Evolutionary conservation across 2,329 filamentous ascomycete species (phyloP).

Genomic region (Cordyceps pruinosa): DNA sequence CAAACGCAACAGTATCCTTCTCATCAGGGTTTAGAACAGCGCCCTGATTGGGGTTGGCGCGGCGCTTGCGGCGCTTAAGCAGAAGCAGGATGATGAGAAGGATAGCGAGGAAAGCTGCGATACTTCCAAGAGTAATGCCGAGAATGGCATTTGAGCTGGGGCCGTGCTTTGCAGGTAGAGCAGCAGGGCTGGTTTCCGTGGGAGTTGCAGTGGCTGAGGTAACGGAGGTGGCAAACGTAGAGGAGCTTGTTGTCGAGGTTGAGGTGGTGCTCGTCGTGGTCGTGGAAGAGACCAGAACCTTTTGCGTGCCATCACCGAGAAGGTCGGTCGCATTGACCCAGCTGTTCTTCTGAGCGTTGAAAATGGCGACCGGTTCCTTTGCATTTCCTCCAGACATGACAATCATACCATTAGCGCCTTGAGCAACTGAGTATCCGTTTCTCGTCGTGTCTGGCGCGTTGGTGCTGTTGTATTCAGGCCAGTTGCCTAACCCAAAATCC

Average conservation of each 20-base stretch:
- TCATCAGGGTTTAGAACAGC: conserved; percentile 45
- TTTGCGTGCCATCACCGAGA: conserved; percentile 45
- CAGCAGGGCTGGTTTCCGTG: conserved; percentile 21
- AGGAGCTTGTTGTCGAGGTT: conserved; percentile 19
- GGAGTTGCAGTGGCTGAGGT: conserved; percentile 18
- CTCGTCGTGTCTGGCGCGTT: conserved; percentile 58
- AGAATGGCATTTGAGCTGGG: conserved; percentile 53
- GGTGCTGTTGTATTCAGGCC: conserved; percentile 73
- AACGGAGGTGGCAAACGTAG: conserved; percentile 20
- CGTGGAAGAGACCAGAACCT: conserved; percentile 25
- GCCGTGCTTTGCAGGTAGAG: conserved; percentile 26
- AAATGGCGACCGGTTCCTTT: conserved; percentile 65
- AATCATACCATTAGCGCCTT: conserved; percentile 57
- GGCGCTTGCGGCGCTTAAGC: conserved; percentile 46
- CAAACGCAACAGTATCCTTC: conserved; percentile 47
- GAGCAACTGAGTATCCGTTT: conserved; percentile 64
- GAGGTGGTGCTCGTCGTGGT: conserved; percentile 21
- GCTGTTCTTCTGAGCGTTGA: conserved; percentile 65
- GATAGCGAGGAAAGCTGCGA: conserved; percentile 65
- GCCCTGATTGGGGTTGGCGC: conserved; percentile 31
- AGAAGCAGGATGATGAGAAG: conserved; percentile 67
- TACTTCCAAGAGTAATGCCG: conserved; percentile 74
- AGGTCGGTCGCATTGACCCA: conserved; percentile 69
- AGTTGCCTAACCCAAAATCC: conserved; percentile 52
- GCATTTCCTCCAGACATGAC: conserved; percentile 72